Evolutionary conservation across 2,329 filamentous ascomycete species (phyloP), one percentile per base, ranked within the genome.

Genomic region (Trichoderma hamatum): DNA sequence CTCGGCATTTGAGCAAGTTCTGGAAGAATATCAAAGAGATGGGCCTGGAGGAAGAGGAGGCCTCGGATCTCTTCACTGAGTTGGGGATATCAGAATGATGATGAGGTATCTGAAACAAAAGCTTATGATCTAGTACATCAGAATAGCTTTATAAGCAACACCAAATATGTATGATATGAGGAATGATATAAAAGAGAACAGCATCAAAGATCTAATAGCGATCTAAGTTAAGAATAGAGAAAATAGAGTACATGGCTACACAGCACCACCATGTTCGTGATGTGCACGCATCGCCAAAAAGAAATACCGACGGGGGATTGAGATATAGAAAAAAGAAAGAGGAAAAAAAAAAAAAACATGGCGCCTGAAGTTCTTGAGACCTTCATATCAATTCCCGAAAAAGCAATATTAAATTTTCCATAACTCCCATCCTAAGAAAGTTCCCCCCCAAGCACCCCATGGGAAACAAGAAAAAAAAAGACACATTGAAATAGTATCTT

Each of bases 1-100:
- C 89, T 11, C 85, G 93, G 72, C 92, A 96, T 79, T 79, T 96
- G 63, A 94, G 90, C 81, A 95, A 94, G 79, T 94, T 96, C 76
- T 96, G 92, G 91, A 92, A 90, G 75, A 84, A 86, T 71, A 88
- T 93, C 65, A 90, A 88, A 26, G 86, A 89, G 63, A 83, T 91
- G 78, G 91, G 89, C 3, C 80, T 92, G 26, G 88, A 92, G 71
- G 88, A 91, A 56, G 79, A 81, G 43, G 81, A 82, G 63, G 75
- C 81, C 70, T 76, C 76, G 76, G 80, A 88, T 73, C 71, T 90
- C 62, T 82, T 89, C 64, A 75, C 77, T 3, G 78, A 86, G 61
- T 75, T 90, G 52, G 85, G 82, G 0, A 80, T 89, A 65, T 74
- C 76, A 11, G 30, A 36, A 30, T 7, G 28, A 59, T 36, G 46